A percentile compares a stretch with the other conserved stretches of the same genome.
Evolutionary conservation across 1,284 basidiomycete species (phyloP).

Genomic region (Irpex sp.): DNA sequence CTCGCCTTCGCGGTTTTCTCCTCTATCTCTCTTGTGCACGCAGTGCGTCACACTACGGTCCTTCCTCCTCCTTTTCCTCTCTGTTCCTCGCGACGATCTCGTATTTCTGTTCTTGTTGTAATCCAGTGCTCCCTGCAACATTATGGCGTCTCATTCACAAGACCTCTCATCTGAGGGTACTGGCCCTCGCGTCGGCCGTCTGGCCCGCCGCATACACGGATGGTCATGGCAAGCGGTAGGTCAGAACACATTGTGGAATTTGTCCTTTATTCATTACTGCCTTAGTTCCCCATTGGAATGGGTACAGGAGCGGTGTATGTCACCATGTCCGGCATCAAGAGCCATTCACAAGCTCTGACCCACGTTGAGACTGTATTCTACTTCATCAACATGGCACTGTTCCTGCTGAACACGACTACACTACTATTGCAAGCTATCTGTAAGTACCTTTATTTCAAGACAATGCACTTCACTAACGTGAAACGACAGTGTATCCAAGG

Average conservation of each 20-base stretch:
- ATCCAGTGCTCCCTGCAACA: background rate
- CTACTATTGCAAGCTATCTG: slow-evolving; percentile 40
- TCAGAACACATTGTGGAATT: slow-evolving; percentile 12
- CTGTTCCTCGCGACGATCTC: background rate
- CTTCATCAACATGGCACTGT: slow-evolving; percentile 42
- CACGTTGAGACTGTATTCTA: slow-evolving; percentile 41
- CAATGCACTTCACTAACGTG: background rate
- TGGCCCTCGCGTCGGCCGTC: slow-evolving; percentile 19
- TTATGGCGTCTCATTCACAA: background rate
- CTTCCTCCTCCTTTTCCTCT: background rate
- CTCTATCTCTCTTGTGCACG: background rate
- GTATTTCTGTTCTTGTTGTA: background rate
- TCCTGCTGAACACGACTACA: slow-evolving; percentile 39
- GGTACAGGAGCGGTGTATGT: slow-evolving; percentile 48
- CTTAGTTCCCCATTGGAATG: slow-evolving; percentile 47
- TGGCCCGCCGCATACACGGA: slow-evolving; percentile 43
- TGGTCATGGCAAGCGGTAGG: slow-evolving; percentile 48
- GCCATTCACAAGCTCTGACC: slow-evolving; percentile 30
- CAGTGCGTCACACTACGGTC: slow-evolving; percentile 5
- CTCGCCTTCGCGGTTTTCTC: background rate
- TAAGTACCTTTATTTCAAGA: slow-evolving; percentile 18
- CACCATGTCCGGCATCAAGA: slow-evolving; percentile 37
- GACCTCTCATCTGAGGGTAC: background rate
- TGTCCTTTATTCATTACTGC: background rate
- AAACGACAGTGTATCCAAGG: slow-evolving; percentile 36